These are phyloP conservation scores for Hymenotorrendiella dingleyae DNA, from an alignment of 2,329 filamentous ascomycete genomes.

Conservation along the genomic window DNA sequence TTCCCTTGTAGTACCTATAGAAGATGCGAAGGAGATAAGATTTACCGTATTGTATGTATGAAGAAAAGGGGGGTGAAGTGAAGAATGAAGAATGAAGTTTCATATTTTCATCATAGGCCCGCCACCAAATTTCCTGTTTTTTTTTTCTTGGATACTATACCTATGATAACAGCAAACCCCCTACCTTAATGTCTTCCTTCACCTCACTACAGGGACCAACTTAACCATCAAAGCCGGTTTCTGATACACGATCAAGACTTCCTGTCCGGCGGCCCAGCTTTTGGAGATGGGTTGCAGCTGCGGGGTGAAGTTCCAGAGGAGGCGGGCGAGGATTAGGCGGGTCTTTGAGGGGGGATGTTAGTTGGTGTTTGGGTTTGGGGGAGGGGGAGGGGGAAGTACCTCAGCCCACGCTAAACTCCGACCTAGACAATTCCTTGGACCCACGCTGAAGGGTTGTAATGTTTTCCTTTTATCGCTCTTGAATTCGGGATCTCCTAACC, in stretches of 20 bases:
- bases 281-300: background rate
- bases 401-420: slow-evolving; percentile 7
- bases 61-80: too few relatives aligned
- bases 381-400: background rate
- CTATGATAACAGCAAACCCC: too few relatives aligned
- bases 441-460: slow-evolving; percentile 11
- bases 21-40: too few relatives aligned
- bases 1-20: too few relatives aligned
- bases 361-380: background rate
- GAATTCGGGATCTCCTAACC: slow-evolving; percentile 25
- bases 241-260: background rate
- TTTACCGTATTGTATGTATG: too few relatives aligned
- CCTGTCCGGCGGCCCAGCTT: background rate
- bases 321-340: slow-evolving; percentile 14
- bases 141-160: too few relatives aligned
- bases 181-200: too few relatives aligned
- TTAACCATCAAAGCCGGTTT: slow-evolving; percentile 2
- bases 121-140: too few relatives aligned
- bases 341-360: background rate
- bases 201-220: background rate
- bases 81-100: too few relatives aligned
- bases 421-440: slow-evolving; percentile 16
- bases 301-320: slow-evolving; percentile 24
- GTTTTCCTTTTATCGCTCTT: slow-evolving; percentile 10
- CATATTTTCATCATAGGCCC: too few relatives aligned